Base-by-base conservation (phyloP, 116 monocot species). In the Zostera marina region DNA sequence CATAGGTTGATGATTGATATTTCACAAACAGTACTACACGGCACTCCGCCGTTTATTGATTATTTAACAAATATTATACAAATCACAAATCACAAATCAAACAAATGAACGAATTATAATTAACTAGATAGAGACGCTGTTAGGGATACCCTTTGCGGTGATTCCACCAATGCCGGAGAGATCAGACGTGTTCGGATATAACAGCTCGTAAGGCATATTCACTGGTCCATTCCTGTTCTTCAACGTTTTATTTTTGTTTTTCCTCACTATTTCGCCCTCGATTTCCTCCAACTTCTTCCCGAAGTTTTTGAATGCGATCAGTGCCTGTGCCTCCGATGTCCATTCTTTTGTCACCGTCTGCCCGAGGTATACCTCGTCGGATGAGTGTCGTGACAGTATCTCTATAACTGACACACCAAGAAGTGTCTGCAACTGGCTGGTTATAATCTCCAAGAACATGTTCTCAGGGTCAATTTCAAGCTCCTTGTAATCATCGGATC, bases 341-440 rank as follows among this genome's bases (percentile, higher is more conserved):
- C 81, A 86, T 61, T 75, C 72, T 7, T 52, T 9, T 2, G 70
- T 54, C 13, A 69, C 78, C 3, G 67, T 61, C 55, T 75, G 74
- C 5, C 85, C 85, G 1, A 86, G 64, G 49, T 86, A 86, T 13
- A 81, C 73, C 68, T 86, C 85, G 52, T 82, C 82, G 3, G 82
- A 79, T 2, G 87, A 61, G 64, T 86, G 86, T 42, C 55, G 70
- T 17, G 86, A 86, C 49, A 86, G 45, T 10, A 86, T 66, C 78
- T 81, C 81, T 54, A 81, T 81, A 15, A 79, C 55, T 9, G 76
- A 73, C 68, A 85, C 77, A 16, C 75, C 71, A 1, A n/a, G 17
- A 4, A 60, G 73, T 10, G 94, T 79, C 58, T 88, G 88, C 2
- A 72, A 11, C 44, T 79, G 75, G 1, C 68, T 52, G 1, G 93